These are phyloP conservation scores for Saccharum officinarum DNA, from an alignment of 176 grass and related monocot genomes.

Conservation along the genomic window DNA sequence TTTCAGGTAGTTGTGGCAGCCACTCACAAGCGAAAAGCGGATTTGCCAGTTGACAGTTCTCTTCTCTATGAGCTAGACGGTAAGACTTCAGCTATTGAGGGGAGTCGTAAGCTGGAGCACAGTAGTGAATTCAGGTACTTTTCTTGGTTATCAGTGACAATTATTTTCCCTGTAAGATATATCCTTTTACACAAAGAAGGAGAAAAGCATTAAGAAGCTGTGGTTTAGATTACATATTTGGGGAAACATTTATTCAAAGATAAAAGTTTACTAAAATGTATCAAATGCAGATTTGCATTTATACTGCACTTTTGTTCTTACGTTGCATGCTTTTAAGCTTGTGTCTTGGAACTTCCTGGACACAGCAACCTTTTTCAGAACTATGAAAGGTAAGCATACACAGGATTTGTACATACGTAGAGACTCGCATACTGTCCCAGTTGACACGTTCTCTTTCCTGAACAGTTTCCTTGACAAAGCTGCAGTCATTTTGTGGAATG, in stretches of 20 bases:
- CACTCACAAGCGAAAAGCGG: slow-evolving; percentile 51
- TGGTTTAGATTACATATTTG: slow-evolving; percentile 15
- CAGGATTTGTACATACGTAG: slow-evolving; percentile 1
- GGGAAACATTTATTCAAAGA: not conserved
- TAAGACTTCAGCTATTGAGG: slow-evolving; percentile 59
- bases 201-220: not conserved
- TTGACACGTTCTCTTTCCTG: not conserved
- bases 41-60: slow-evolving; percentile 62
- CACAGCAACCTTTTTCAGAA: slow-evolving; percentile 36
- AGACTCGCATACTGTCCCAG: slow-evolving; percentile 19
- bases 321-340: slow-evolving; percentile 38
- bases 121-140: slow-evolving; percentile 70
- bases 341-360: slow-evolving; percentile 50
- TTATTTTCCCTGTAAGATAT: not conserved
- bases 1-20: slow-evolving; percentile 85
- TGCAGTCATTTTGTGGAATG: slow-evolving; percentile 47
- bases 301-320: slow-evolving; percentile 14
- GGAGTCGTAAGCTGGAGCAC: slow-evolving; percentile 70
- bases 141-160: slow-evolving; percentile 27
- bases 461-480: slow-evolving; percentile 86
- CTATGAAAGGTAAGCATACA: slow-evolving; percentile 21
- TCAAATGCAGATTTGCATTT: slow-evolving; percentile 17
- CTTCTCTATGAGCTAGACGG: slow-evolving; percentile 68
- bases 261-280: not conserved
- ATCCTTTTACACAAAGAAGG: not conserved